Evolutionary conservation across 768 basidiomycete species (phyloP).

Genomic region (Mycena haematopus): DNA sequence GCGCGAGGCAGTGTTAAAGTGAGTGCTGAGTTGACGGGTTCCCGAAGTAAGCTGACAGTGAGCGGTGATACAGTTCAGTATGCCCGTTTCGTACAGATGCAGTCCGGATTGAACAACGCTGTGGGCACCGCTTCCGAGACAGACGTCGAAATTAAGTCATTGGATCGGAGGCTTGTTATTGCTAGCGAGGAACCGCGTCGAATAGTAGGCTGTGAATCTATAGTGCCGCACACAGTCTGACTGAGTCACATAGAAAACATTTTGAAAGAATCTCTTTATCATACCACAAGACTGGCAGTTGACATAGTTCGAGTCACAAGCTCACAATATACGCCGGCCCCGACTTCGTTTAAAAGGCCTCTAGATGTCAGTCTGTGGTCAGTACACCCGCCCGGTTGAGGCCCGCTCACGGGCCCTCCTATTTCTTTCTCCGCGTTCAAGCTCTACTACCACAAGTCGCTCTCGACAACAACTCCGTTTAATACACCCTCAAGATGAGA

Average conservation of each 20-base stretch:
- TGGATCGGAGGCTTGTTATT: too few species aligned
- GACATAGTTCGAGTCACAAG: background rate
- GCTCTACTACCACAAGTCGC: background rate
- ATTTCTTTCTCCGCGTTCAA: background rate
- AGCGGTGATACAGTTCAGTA: too few species aligned
- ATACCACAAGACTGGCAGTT: background rate
- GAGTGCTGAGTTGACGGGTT: too few species aligned
- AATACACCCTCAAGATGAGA: background rate
- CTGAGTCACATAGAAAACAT: background rate
- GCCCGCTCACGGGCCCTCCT: background rate
- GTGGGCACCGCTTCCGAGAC: too few species aligned
- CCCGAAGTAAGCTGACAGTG: too few species aligned
- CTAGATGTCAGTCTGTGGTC: background rate
- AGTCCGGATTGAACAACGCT: too few species aligned
- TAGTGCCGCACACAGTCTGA: background rate
- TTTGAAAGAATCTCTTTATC: background rate
- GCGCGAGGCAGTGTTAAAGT: too few species aligned
- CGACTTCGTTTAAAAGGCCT: background rate
- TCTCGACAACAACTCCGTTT: background rate
- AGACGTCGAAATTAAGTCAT: too few species aligned
- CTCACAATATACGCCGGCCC: background rate
- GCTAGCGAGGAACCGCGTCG: too few species aligned
- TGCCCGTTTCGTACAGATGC: too few species aligned
- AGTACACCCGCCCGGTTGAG: background rate
- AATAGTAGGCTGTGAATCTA: too few species aligned